Base-by-base conservation (phyloP, 192 early-diverging fungal species). In the Backusella circina region DNA sequence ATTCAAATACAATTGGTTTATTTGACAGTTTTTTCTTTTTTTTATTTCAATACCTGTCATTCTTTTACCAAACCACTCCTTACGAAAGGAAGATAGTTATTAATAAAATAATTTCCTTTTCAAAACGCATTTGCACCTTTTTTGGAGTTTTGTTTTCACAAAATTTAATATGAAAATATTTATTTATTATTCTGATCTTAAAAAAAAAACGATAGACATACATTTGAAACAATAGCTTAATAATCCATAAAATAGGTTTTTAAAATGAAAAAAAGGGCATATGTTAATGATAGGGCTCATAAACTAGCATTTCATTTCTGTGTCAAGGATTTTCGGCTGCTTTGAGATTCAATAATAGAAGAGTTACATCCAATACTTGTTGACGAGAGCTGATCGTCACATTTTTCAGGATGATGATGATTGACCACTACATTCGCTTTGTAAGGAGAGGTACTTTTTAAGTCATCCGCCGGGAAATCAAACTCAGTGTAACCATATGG, bases 291-390 rank as follows among this genome's bases (percentile, higher is more conserved):
- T 44, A 21, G 8, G n/a, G n/a, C 50, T 21, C 21, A 50, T 50
- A 57, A 12, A 61, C 21, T 23, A 28, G 10, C 1, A 61, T 61
- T 28, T 68, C 21, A 68, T 35, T 68, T 68, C 12, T 68, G 32
- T 36, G 67, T 68, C 21, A 68, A 23, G 13, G 67, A 38, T n/a
- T 36, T 68, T 68, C 35, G 67, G 4, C 67, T 68, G 35, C 67
- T 68, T 23, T 68, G 67, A 13, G 67, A 68, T 68, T 68, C 67
- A 38, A 38, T 33, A 68, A 68, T 33, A 23, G 67, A 68, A 21
- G 67, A 68, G 12, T 33, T 38, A 28, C 32, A 68, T 26, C 10
- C 32, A 38, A 37, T 68, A 36, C 67, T 68, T 23, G 18, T 36
- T 68, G 33, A 35, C 5, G 67, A 68, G 5, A 36, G 32, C 23